Conservation (phyloP, 768 basidiomycete species). For the Suillus sp. region DNA sequence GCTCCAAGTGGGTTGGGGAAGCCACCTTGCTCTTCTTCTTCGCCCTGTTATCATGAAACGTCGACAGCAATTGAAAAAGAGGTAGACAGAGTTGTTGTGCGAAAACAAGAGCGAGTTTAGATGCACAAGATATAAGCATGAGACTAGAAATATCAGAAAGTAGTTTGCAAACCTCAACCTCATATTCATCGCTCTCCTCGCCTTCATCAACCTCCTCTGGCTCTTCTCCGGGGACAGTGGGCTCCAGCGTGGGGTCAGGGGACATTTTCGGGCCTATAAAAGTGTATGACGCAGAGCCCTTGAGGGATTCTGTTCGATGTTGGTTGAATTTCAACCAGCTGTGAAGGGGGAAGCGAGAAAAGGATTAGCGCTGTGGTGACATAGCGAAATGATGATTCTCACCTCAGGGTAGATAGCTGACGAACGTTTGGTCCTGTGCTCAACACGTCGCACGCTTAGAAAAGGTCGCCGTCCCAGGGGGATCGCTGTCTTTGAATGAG, state of each 20-base stretch:
- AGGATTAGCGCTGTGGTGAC: constrained; percentile 18
- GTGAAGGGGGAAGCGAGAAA: constrained; percentile 14
- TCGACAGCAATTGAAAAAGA: background rate
- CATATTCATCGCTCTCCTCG: constrained; percentile 34
- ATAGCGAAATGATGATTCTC: constrained; percentile 12
- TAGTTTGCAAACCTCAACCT: constrained; percentile 22
- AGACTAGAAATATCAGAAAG: constrained; percentile 6
- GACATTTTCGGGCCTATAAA: constrained; percentile 20
- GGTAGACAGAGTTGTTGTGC: background rate
- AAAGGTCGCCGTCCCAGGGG: constrained; percentile 9
- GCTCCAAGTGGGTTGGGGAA: constrained; percentile 1
- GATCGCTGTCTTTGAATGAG: constrained; percentile 8
- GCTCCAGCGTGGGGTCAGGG: constrained; percentile 22
- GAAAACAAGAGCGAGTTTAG: background rate
- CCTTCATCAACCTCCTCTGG: constrained; percentile 18
- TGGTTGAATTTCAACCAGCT: constrained; percentile 12
- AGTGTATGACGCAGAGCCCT: constrained; percentile 7
- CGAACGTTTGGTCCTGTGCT: constrained; percentile 14
- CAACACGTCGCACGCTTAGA: constrained; percentile 13
- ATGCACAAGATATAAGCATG: background rate
- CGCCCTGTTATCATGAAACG: constrained; percentile 18
- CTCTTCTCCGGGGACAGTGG: constrained; percentile 11
- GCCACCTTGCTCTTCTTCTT: constrained; percentile 16
- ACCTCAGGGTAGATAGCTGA: constrained; percentile 7
- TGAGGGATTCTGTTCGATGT: constrained; percentile 12